Evolutionary conservation across 2,329 filamentous ascomycete genomes (phyloP), one percentile per base, ranked within the genome.

Genomic region (Allantophomopsis cytisporea): DNA sequence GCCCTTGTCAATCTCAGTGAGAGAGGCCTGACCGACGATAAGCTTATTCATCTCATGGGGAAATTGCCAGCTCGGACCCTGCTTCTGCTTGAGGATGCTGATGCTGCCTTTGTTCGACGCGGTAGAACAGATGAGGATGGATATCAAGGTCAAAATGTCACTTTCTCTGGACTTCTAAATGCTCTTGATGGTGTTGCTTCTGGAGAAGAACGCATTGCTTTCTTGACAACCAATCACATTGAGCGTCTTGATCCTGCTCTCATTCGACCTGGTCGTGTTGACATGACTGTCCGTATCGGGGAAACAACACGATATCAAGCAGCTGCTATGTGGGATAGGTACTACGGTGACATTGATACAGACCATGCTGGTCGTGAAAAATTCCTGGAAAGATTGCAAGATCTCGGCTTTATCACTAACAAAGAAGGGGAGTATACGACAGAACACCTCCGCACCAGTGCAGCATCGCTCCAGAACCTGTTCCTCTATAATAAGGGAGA

Each of bases 401-500:
- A 78, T 37, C 64, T 91, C 13, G 80, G 81, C 1, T 60, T 95
- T 18, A 74, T 93, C 39, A 71, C 76, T 14, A 66, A 72, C 38
- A 66, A 36, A 11, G 35, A 40, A 16, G 47, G 47, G 1, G 18
- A 42, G 35, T 34, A 21, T 13, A 47, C 43, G 16, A 41, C 36
- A 31, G 35, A 41, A 8, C 49, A 46, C 38, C 35, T 54, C 5
- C 42, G 49, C n/a, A 83, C 86, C 13, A 96, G 88, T 56, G 88
- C 89, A 4, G 91, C 91, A 20, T 86, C 87, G 16, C 76, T 98
- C 21, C 91, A 98, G 60, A 91, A 91, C 0, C 61, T 98, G 35
- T 98, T 98, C 59, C 60, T 96, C 57, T 94, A 93, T 58, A 93
- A 96, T 62, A 98, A 98, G 63, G 83, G 80, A 46, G 73, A 94